Base-by-base conservation (phyloP, 2,329 filamentous ascomycete species). In the Ophiostoma ulmi region DNA sequence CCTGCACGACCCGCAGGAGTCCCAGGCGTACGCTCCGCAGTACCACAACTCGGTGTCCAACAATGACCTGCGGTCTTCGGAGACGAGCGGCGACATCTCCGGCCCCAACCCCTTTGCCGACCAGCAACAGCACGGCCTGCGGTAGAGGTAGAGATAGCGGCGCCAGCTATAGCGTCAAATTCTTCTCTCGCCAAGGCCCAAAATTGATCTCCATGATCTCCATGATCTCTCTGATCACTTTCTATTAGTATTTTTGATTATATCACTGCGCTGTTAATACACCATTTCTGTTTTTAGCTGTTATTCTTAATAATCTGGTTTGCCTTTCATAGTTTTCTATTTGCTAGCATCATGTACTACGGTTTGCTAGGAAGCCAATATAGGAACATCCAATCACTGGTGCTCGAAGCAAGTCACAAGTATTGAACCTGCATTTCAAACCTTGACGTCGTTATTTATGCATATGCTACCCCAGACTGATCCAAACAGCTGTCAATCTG, bases 51-150 rank as follows among this genome's bases (percentile, higher is more conserved):
- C 44, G 39, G 35, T 55, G 66, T 67, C 70, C 20, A 39, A 68
- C 52, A 22, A 17, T 26, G 63, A 48, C 11, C 55, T 70, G 67
- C 55, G 31, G 35, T 2, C 38, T 14, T 68, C 61, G 69, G 71
- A 72, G 22, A 52, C 67, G 8, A 69, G 31, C 31, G 66, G 69
- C 41, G 70, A 74, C 69, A 55, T 72, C 36, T 36, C 70, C 20
- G 72, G 70, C 20, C 70, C 70, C 13, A 74, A 74, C 64, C 73
- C 72, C 7, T 73, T 75, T 70, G 72, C 68, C 17, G 73, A 75
- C 63, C 72, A 75, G 64, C 72, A 73, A 39, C 72, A 76, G 67
- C 67, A 68, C 20, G 44, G 35, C 70, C 69, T 73, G 70, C 71
- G 73, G 70, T 73, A 72, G 61, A 44, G 5, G 14, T 2, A 8